Evolutionary conservation across 495 filamentous ascomycete species (phyloP), one percentile per base, ranked within the genome.

Genomic region (Amphirosellinia nigrospora): DNA sequence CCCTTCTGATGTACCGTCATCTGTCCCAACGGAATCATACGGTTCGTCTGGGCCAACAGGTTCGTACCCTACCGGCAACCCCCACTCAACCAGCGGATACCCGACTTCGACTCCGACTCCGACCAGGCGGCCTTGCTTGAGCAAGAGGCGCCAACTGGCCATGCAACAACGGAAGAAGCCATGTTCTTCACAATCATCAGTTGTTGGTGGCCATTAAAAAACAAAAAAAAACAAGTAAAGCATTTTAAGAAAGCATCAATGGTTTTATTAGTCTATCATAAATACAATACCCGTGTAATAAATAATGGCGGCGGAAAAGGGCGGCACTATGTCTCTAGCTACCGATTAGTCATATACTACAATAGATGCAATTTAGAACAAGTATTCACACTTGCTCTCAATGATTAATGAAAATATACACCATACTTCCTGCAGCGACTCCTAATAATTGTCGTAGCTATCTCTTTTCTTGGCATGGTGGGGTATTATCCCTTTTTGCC

Each of bases 121-220:
- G 11, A 62, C 59, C 21, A 41, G 38, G 38, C 38, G 59, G 59
- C 59, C 59, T 21, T 62, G 59, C 38, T 13, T 62, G 11, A 62
- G 59, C 13, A 43, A 45, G 59, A 62, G 59, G 19, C 59, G 59
- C 11, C 36, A 30, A 43, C 59, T 30, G 59, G 16, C 56, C 9
- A 39, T 39, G 16, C 28, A 59, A 21, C 16, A 59, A 21, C 15
- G 19, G 56, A 59, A 34, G 34, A 59, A 34, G 56, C 39, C 2
- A 59, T 26, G 21, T n/a, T 10, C 21, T 13, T 26, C 10, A 52
- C 4, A 28, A 26, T 28, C 4, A 10, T 48, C 23, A 28, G 23
- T 52, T 10, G 26, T 5, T 28, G 21, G 11, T 52, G 10, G 4
- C 21, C n/a, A n/a, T n/a, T n/a, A 36, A 1, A 21, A n/a, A 8